Evolutionary conservation across 2,329 filamentous ascomycete species (phyloP).

Genomic region (Penicillium sclerotiorum): DNA sequence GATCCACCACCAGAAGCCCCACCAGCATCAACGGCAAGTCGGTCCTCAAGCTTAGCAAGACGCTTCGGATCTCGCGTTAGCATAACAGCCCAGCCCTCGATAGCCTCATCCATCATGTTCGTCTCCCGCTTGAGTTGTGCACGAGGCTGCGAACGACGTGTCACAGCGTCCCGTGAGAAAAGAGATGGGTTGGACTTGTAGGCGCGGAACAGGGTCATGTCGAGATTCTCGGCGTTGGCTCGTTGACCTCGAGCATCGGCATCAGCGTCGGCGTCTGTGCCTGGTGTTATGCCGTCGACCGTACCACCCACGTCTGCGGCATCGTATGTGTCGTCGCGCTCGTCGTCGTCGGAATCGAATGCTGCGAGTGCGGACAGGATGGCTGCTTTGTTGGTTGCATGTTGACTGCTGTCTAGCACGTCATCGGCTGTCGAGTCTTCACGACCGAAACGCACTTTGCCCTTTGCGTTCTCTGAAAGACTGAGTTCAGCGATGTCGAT

Average conservation of each 20-base stretch:
- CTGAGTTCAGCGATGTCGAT: slow-evolving; percentile 70
- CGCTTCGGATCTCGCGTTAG: slow-evolving; percentile 71
- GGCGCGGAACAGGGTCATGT: slow-evolving; percentile 72
- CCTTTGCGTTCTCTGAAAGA: slow-evolving; percentile 56
- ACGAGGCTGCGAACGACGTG: slow-evolving; percentile 66
- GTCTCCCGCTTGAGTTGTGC: slow-evolving; percentile 71
- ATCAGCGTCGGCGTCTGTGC: slow-evolving; percentile 54
- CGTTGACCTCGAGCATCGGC: slow-evolving; percentile 51
- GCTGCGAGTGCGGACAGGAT: slow-evolving; percentile 85
- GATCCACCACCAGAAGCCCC: slow-evolving; percentile 26
- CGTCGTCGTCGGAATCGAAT: slow-evolving; percentile 93
- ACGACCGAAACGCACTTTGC: slow-evolving; percentile 77
- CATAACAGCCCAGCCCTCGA: slow-evolving; percentile 95
- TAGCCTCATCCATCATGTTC: slow-evolving; percentile 87
- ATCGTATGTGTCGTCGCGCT: slow-evolving; percentile 96
- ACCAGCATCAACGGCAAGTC: slow-evolving; percentile 66
- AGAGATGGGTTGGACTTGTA: slow-evolving; percentile 66
- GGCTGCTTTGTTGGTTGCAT: slow-evolving; percentile 75
- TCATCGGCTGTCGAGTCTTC: slow-evolving; percentile 69
- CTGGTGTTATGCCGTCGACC: slow-evolving; percentile 63
- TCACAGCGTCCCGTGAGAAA: slow-evolving; percentile 73
- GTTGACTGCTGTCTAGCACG: slow-evolving; percentile 65
- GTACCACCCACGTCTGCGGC: slow-evolving; percentile 87
- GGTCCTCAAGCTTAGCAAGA: slow-evolving; percentile 69
- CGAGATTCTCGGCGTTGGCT: slow-evolving; percentile 49